Evolutionary conservation across 202 grass and related monocot genomes (phyloP), one percentile per base, ranked within the genome.

Genomic region (Elaeis oleifera): DNA sequence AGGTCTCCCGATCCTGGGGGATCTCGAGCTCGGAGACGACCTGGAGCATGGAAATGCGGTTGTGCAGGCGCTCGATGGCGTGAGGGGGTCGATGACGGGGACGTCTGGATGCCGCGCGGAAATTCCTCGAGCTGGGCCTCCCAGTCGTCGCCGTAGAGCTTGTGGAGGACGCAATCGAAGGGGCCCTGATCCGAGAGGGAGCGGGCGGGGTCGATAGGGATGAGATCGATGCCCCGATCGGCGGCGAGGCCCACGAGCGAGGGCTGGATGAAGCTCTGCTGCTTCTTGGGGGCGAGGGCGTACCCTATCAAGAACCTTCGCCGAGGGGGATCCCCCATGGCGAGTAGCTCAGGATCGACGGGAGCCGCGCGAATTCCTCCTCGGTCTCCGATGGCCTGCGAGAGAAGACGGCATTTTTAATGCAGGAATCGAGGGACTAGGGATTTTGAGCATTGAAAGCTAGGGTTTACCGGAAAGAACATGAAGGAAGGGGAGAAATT

Each of bases 1-100:
- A 65, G 48, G 63, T 65, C 4, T 65, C 63, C 13, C 5, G 15
- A 6, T 65, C 63, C 11, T 65, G 63, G 63, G 63, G 63, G 23
- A 65, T 65, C 48, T 65, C 49, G 5, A 65, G 63, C 44, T 65
- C 63, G 23, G 49, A 65, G 18, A 65, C 63, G 44, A 65, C 49
- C 63, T 65, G 63, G 22, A 65, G 63, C 63, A 65, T 65, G 49
- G 63, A 65, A 49, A 65, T 65, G 19, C 63, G 63, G 63, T 65
- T 65, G 63, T 65, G 63, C 49, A 65, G 63, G 49, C 63, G 63
- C 49, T 52, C 49, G 36, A 65, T 65, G 14, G 49, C 49, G 15
- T 51, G 63, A 1, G 63, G 63, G 44, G 63, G 6, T 65, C 63
- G 5, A 65, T 21, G 22, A 65, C 3, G 3, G 63, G 63, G 15